phyloP scores from a whole-genome alignment of 2,329 filamentous ascomycete genomes.

The Exophiala bonariae region DNA sequence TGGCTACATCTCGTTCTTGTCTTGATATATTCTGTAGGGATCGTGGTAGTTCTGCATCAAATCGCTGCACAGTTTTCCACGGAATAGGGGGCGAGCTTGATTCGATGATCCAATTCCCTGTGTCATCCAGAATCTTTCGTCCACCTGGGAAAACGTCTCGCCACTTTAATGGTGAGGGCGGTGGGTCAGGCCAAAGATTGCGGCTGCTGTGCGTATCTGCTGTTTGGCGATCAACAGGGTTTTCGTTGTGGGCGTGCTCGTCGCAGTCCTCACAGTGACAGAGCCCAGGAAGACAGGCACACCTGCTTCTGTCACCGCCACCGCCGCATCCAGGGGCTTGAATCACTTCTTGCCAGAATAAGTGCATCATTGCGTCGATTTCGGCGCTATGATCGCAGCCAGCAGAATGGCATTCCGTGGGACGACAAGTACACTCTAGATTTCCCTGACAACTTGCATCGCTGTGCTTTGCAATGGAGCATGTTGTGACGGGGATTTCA shows the following conservation, averaged over 20 bases:
- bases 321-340: background rate
- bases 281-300: constrained; percentile 3
- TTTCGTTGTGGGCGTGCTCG: background rate
- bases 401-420: constrained; percentile 5
- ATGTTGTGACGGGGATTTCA: no score
- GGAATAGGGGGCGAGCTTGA: background rate
- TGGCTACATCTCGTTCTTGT: constrained; percentile 1
- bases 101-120: background rate
- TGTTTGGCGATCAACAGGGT: background rate
- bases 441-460: no score
- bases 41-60: background rate
- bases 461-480: no score
- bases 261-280: constrained; percentile 1
- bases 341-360: constrained; percentile 2
- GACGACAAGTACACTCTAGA: constrained; percentile 4
- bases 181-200: background rate
- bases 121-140: background rate
- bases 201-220: background rate
- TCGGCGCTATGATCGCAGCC: constrained; percentile 11
- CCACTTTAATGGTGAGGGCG: background rate
- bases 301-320: background rate
- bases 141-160: background rate
- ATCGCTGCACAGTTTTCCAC: constrained; percentile 1
- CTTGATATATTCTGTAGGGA: background rate
- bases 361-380: background rate